Conservation (phyloP, 495 filamentous ascomycete species). For the Neurospora hispaniola region DNA sequence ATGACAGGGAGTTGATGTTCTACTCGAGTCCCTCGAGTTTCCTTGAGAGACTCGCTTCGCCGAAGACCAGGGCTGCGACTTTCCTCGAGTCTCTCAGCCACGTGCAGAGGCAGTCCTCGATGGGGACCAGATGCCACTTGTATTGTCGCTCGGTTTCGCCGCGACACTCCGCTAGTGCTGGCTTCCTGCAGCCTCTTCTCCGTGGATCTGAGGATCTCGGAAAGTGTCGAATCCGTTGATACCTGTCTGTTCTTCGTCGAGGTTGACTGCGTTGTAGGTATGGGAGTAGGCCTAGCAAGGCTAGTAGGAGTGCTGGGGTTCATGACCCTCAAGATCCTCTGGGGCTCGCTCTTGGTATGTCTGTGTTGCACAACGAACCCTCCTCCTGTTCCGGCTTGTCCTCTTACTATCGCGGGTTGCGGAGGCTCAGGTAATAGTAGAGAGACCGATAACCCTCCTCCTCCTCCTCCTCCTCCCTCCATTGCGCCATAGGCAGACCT, state of each 20-base stretch:
- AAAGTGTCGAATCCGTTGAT: slow-evolving; percentile 30
- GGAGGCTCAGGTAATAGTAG: not conserved
- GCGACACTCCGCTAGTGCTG: slow-evolving; percentile 8
- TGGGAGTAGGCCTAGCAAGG: slow-evolving; percentile 3
- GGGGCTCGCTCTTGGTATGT: not conserved
- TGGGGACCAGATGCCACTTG: not conserved
- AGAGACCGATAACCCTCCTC: not conserved
- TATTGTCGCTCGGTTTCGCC: slow-evolving; percentile 14
- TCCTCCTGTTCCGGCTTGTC: not conserved
- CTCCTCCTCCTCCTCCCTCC: not conserved
- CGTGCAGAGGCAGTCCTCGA: not conserved
- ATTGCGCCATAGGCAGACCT: not conserved
- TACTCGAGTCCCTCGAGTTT: not conserved
- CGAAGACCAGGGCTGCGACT: not conserved
- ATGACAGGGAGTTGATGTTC: not conserved
- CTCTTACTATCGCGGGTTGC: not conserved
- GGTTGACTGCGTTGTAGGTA: slow-evolving; percentile 11
- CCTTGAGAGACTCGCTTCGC: not conserved
- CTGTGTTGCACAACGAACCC: not conserved
- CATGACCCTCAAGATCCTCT: slow-evolving; percentile 1
- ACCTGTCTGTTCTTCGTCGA: slow-evolving; percentile 11
- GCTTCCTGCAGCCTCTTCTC: slow-evolving; percentile 32
- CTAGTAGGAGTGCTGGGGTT: slow-evolving; percentile 1
- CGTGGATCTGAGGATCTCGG: slow-evolving; percentile 32
- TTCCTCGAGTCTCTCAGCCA: not conserved